These are phyloP conservation scores for Neurospora sp. DNA, from an alignment of 495 filamentous ascomycete species.

Conservation along the genomic window DNA sequence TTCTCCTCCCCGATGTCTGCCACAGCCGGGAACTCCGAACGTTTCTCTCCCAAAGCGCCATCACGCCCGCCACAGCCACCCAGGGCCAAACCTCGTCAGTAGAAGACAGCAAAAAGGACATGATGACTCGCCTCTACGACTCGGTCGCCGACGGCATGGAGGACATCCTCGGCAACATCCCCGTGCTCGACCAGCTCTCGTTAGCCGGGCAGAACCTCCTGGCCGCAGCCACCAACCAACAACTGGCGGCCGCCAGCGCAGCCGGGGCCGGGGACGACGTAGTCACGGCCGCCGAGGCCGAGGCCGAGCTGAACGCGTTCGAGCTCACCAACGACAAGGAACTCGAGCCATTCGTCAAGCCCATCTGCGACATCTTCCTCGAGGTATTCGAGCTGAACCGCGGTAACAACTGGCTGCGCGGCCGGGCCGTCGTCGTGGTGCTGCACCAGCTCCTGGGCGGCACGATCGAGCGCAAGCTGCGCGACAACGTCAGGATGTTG, in stretches of 20 bases:
- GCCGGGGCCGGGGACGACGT: constrained; percentile 36
- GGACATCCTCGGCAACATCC: constrained; percentile 88
- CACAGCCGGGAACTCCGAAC: constrained; percentile 84
- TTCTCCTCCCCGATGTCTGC: constrained; percentile 86
- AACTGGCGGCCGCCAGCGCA: constrained; percentile 43
- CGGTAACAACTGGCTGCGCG: constrained; percentile 89
- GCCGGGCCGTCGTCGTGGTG: constrained; percentile 90
- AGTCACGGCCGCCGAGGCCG: constrained; percentile 73
- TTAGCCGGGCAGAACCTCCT: constrained; percentile 88
- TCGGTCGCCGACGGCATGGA: constrained; percentile 97
- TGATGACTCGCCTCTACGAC: constrained; percentile 90
- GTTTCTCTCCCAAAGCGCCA: constrained; percentile 85
- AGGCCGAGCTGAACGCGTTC: constrained; percentile 89
- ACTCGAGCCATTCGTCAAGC: constrained; percentile 91
- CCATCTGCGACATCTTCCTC: constrained; percentile 94
- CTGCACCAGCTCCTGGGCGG: constrained; percentile 74
- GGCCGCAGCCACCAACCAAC: constrained; percentile 71
- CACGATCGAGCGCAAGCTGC: constrained; percentile 89
- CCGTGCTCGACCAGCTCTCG: constrained; percentile 89
- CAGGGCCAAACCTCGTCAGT: constrained; percentile 33
- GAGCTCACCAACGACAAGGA: constrained; percentile 58
- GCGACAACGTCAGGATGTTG: constrained; percentile 62
- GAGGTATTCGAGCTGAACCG: constrained; percentile 91
- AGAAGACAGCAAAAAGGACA: constrained; percentile 65
- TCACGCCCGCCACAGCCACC: constrained; percentile 29